A percentile compares a stretch with the other conserved stretches of the same genome.
These are phyloP conservation scores for Exophiala dermatitidis DNA, from an alignment of 2,329 filamentous ascomycete species.

Conservation along the genomic window DNA sequence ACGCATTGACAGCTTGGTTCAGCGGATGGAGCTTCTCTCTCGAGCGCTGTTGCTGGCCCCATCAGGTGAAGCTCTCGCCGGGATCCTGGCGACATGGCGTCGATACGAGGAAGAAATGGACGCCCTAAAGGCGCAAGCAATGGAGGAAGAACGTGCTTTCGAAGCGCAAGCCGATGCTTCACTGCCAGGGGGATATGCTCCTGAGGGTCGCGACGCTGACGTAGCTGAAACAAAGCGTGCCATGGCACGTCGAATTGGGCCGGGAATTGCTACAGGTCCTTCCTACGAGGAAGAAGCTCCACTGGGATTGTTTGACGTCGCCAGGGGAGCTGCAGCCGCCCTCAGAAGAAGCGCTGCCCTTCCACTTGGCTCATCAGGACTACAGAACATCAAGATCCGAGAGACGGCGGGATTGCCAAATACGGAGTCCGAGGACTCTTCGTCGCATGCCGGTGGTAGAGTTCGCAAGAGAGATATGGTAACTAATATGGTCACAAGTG, in stretches of 20 bases:
- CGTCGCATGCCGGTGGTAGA: constrained; percentile 26
- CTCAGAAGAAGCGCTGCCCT: constrained; percentile 42
- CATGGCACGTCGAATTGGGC: constrained; percentile 33
- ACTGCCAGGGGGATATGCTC: constrained; percentile 40
- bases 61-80: constrained; percentile 47
- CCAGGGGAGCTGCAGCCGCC: constrained; percentile 43
- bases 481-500: constrained; percentile 57
- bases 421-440: constrained; percentile 6
- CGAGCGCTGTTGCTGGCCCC: constrained; percentile 56
- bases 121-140: constrained; percentile 47
- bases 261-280: constrained; percentile 16
- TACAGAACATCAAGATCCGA: constrained; percentile 15
- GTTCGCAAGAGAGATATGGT: constrained; percentile 50
- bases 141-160: constrained; percentile 51
- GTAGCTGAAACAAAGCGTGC: constrained; percentile 39
- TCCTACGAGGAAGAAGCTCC: constrained; percentile 39
- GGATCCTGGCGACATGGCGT: constrained; percentile 57
- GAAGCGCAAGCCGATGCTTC: constrained; percentile 48
- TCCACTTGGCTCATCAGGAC: constrained; percentile 31
- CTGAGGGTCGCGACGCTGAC: constrained; percentile 39
- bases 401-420: not conserved
- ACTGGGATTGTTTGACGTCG: constrained; percentile 47
- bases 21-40: constrained; percentile 59
- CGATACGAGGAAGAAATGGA: constrained; percentile 56
- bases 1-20: constrained; percentile 51